Percentiles rank a stretch among this genome's conserved stretches.
These are phyloP conservation scores for Daldinia bambusicola DNA, from an alignment of 495 filamentous ascomycete genomes.

Conservation along the genomic window DNA sequence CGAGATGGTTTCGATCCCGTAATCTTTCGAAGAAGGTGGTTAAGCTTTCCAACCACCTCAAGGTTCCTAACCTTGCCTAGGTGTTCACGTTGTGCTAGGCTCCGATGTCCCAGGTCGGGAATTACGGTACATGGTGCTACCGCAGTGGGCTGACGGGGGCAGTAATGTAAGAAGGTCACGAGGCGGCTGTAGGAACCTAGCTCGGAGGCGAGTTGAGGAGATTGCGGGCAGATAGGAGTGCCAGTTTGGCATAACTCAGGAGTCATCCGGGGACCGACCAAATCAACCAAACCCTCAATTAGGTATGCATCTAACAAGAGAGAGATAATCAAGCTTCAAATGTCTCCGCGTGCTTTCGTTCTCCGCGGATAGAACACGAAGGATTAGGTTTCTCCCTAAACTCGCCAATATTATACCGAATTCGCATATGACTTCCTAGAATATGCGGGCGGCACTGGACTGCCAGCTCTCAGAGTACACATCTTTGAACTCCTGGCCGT, in stretches of 20 bases:
- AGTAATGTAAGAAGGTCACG: background rate
- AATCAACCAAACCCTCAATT: background rate
- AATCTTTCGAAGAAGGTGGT: background rate
- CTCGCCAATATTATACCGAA: background rate
- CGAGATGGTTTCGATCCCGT: background rate
- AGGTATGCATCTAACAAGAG: background rate
- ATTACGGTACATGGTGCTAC: background rate
- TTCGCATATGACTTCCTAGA: background rate
- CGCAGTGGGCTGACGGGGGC: background rate
- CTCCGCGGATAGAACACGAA: background rate
- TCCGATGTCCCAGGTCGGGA: background rate
- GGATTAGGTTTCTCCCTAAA: background rate
- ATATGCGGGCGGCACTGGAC: constrained; percentile 11
- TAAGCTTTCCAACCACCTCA: no score
- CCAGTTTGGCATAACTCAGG: background rate
- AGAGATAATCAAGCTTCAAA: background rate
- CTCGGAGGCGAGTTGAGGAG: no score
- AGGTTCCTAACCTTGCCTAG: background rate
- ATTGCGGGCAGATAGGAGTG: no score
- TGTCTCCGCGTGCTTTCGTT: background rate
- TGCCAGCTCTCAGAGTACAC: constrained; percentile 16
- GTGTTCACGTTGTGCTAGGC: background rate
- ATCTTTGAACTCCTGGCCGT: background rate
- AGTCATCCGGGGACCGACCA: background rate
- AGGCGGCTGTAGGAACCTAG: background rate